Percentiles rank a stretch among this genome's conserved stretches.
phyloP scores from a whole-genome alignment of 2,329 filamentous ascomycete species.

The Huntiella moniliformis region DNA sequence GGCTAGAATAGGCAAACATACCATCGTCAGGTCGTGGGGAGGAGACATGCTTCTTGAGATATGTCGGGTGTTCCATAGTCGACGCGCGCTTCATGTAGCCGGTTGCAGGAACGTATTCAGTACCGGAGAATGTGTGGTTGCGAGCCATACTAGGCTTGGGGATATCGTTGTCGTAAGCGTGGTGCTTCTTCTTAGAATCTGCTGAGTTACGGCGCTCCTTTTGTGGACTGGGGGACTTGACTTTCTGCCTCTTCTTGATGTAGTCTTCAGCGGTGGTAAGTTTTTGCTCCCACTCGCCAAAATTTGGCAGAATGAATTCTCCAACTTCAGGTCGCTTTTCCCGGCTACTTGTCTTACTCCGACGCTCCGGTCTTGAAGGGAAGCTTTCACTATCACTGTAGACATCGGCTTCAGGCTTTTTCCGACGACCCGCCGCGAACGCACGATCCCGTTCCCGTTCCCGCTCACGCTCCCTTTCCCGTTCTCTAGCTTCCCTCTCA shows the following conservation, averaged over 20 bases:
- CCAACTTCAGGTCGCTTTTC: neutral
- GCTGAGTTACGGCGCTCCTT: conserved; percentile 2
- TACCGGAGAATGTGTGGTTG: neutral
- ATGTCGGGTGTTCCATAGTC: too few species aligned
- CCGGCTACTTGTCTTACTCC: neutral
- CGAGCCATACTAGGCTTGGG: neutral
- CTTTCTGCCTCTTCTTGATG: neutral
- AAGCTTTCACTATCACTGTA: too few species aligned
- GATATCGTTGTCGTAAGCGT: neutral
- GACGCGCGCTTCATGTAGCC: too few species aligned
- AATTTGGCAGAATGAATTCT: neutral
- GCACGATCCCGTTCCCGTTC: neutral
- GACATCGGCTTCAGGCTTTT: too few species aligned
- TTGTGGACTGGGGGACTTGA: neutral
- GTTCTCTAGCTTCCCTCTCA: conserved; percentile 1
- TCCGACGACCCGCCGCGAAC: too few species aligned
- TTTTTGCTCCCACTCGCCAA: neutral
- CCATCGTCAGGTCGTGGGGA: too few species aligned
- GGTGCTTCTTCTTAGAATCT: conserved; percentile 3
- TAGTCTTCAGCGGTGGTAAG: neutral
- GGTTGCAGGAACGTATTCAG: too few species aligned
- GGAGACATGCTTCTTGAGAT: too few species aligned
- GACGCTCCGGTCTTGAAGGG: too few species aligned
- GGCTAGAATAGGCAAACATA: too few species aligned
- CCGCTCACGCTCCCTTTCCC: neutral